Base-by-base conservation (phyloP, 2,329 filamentous ascomycete species). In the Xylariaceae sp. region DNA sequence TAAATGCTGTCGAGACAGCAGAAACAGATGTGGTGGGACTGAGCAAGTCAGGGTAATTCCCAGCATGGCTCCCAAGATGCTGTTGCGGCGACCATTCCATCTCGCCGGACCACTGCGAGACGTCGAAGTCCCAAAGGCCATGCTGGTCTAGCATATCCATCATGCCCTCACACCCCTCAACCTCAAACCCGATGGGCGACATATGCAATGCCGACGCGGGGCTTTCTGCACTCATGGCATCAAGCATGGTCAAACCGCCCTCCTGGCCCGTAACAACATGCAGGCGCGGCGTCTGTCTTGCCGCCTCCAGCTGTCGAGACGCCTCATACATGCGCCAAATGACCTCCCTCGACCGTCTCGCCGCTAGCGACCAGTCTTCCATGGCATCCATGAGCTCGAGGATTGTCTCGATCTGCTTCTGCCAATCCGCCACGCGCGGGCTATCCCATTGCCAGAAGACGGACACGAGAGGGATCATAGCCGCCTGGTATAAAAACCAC, bases 401-500 rank as follows among this genome's bases (percentile, higher is more conserved):
- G 39, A 84, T 78, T 1, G 79, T 79, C 65, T 85, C 82, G 54
- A 86, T 80, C 70, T 84, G 82, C 64, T 77, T 77, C 64, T 80
- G 79, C 79, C 82, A 85, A 63, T 80, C 77, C 10, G 75, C 69
- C 17, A 80, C 76, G 39, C 75, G 74, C 8, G 78, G 76, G 68
- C 74, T 78, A 59, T 77, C 75, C 73, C 76, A 78, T 70, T 90
- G 86, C 78, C 84, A 88, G 71, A 91, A 90, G 10, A 92, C 78
- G 18, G 84, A 88, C 9, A 93, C 82, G 1, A 93, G 80, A 0
- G 89, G 89, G 7, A 92, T 85, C 86, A 92, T 89, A 63, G 84
- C 85, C 0, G 89, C 88, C 72, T 92, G 89, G 74, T 90, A 92
- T 60, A 90, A 81, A 73, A 91, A 88, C 88, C 88, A 92, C 2